Evolutionary conservation across 257 asterid genomes (phyloP).

Genomic region (Solanum lignicaule): DNA sequence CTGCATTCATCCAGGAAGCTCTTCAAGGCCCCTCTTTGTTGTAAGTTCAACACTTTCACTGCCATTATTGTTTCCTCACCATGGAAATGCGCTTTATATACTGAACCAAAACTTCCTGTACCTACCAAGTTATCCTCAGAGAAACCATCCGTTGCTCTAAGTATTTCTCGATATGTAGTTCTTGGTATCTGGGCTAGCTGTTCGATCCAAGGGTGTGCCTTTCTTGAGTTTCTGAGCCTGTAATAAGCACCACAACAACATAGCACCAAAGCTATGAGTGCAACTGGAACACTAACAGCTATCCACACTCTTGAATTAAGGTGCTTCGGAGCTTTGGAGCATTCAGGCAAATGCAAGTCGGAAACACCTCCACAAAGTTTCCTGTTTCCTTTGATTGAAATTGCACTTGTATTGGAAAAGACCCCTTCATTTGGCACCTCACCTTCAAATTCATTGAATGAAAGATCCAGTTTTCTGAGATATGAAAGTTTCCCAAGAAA

Average conservation of each 20-base stretch:
- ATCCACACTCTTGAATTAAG: not conserved
- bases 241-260: not conserved
- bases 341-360: slow-evolving; percentile 9
- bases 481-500: slow-evolving; percentile 4
- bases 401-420: slow-evolving; percentile 17
- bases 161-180: slow-evolving; percentile 16
- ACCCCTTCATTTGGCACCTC: slow-evolving; percentile 24
- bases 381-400: slow-evolving; percentile 21
- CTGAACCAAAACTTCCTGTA: slow-evolving; percentile 33
- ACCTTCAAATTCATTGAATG: slow-evolving; percentile 28
- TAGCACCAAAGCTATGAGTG: not conserved
- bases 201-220: slow-evolving; percentile 1
- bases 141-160: slow-evolving; percentile 25
- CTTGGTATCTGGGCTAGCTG: slow-evolving; percentile 1
- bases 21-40: slow-evolving; percentile 16
- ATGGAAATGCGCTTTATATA: slow-evolving; percentile 14
- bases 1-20: slow-evolving; percentile 31
- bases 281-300: not conserved
- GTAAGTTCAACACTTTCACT: slow-evolving; percentile 22
- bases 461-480: slow-evolving; percentile 23
- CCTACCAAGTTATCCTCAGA: slow-evolving; percentile 22
- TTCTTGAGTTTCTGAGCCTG: not conserved
- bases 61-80: slow-evolving; percentile 12
- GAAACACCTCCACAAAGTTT: slow-evolving; percentile 29
- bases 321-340: not conserved